A percentile compares a stretch with the other conserved stretches of the same genome.
Evolutionary conservation across 2,329 filamentous ascomycete genomes (phyloP).

Genomic region (Neopestalotiopsis clavispora): DNA sequence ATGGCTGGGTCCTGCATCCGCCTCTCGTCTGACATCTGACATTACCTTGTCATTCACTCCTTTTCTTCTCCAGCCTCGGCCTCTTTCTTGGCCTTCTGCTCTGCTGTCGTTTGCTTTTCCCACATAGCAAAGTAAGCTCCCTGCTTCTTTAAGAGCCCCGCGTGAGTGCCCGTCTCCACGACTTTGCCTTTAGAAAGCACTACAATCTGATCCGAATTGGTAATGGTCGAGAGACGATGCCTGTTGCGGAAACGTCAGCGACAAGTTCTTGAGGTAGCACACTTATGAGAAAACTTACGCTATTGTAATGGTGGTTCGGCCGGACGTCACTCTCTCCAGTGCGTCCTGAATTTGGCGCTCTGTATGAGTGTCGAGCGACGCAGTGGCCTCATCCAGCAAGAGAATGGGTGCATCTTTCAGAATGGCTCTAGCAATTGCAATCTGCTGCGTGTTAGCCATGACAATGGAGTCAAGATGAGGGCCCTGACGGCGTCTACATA

Average conservation of each 20-base stretch:
- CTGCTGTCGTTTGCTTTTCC: constrained; percentile 52
- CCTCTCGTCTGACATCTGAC: background rate
- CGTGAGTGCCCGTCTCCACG: constrained; percentile 55
- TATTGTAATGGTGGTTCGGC: constrained; percentile 58
- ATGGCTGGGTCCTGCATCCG: no score
- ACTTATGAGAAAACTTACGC: constrained; percentile 38
- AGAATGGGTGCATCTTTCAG: constrained; percentile 73
- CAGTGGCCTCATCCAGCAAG: constrained; percentile 74
- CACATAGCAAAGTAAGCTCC: constrained; percentile 59
- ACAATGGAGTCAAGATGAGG: background rate
- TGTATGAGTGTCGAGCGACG: constrained; percentile 68
- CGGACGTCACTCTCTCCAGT: constrained; percentile 50
- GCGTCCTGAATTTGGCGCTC: constrained; percentile 63
- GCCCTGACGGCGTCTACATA: constrained; percentile 30
- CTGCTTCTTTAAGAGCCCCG: constrained; percentile 46
- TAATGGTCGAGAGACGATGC: constrained; percentile 63
- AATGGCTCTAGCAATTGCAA: constrained; percentile 67
- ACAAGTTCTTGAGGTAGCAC: background rate
- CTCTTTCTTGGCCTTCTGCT: constrained; percentile 42
- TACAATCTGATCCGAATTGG: constrained; percentile 58
- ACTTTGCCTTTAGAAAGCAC: constrained; percentile 58
- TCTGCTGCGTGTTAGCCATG: constrained; percentile 26
- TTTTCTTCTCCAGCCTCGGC: constrained; percentile 16
- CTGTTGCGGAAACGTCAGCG: constrained; percentile 30
- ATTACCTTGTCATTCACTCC: background rate